Evolutionary conservation across 257 asterid genomes (phyloP), one percentile per base, ranked within the genome.

Genomic region (Paulownia fortunei): DNA sequence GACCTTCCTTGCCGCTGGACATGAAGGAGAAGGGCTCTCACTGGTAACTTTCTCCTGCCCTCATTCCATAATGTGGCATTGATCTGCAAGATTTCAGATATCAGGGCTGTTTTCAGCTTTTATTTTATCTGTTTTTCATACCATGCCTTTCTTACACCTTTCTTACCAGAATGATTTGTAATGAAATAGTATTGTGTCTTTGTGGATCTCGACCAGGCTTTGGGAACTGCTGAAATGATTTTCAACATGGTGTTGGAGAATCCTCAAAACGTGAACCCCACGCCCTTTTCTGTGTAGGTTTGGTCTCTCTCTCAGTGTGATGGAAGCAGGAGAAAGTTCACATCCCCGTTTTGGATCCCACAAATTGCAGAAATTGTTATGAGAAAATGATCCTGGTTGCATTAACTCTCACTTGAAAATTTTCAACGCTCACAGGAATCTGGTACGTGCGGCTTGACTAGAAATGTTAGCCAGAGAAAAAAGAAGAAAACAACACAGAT

Each of bases 21-120:
- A 95, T 74, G 99, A 95, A 88, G 99, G 99, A 76, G 98, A 93
- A 91, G 98, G 99, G 54, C 92, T 95, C 67, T 80, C 97, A 8
- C 77, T 93, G 97, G 98, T 95, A 90, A 67, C 37, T 34, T 61
- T 71, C 74, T 60, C 64, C 44, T 51, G 58, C 41, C 52, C 71
- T 19, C 60, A 60, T 19, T 44, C 27, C 3, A 34, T 49, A 37
- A 52, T 4, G 24, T 26, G 37, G 4, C 76, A 46, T 72, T 30
- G 58, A 12, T 21, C 0, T 51, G 72, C 66, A 72, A 34, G 49
- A n/a, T 55, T 55, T 46, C 30, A 36, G 6, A 52, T 49, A 8
- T 71, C 27, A 16, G 16, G 13, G 24, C 4, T 9, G n/a, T 61
- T 69, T 74, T 26, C 16, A 51, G 74, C 56, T 56, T 65, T 37